A percentile compares a stretch with the other conserved stretches of the same genome.
These are phyloP conservation scores for Nemania serpens DNA, from an alignment of 2,329 filamentous ascomycete species.

Conservation along the genomic window DNA sequence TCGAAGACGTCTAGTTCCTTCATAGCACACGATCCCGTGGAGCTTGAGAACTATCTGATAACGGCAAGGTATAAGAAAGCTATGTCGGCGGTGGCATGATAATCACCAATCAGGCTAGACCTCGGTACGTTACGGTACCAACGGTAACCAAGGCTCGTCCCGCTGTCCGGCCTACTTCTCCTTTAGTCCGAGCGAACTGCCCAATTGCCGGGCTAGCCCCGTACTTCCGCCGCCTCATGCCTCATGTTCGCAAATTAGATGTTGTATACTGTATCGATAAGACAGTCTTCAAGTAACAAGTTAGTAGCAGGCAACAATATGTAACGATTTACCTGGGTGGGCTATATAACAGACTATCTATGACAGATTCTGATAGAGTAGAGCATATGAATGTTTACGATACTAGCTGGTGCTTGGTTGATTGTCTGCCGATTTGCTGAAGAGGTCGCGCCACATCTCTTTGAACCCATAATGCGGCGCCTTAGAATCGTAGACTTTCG, in stretches of 20 bases:
- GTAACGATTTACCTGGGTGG: neutral
- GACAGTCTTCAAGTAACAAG: neutral
- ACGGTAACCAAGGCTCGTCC: neutral
- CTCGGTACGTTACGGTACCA: too few species aligned
- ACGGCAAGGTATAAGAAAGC: neutral
- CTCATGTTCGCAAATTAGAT: neutral
- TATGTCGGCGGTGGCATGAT: too few species aligned
- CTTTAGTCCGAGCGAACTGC: constrained; percentile 23
- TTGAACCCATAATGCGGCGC: constrained; percentile 81
- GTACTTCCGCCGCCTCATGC: constrained; percentile 3
- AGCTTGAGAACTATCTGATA: neutral
- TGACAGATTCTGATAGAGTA: neutral
- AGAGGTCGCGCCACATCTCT: constrained; percentile 89
- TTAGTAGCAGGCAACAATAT: neutral
- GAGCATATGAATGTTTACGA: neutral
- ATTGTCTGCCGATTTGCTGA: constrained; percentile 20
- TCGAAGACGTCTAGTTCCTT: neutral
- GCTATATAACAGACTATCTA: neutral
- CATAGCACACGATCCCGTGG: neutral
- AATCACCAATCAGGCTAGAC: too few species aligned
- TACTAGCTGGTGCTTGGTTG: constrained; percentile 2
- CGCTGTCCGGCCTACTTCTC: constrained; percentile 13
- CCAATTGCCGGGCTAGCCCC: constrained; percentile 17
- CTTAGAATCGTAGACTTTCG: constrained; percentile 73
- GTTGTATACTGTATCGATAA: constrained; percentile 3